These are phyloP conservation scores for Naganishia liquefaciens DNA, from an alignment of 1,284 basidiomycete genomes.

Conservation along the genomic window DNA sequence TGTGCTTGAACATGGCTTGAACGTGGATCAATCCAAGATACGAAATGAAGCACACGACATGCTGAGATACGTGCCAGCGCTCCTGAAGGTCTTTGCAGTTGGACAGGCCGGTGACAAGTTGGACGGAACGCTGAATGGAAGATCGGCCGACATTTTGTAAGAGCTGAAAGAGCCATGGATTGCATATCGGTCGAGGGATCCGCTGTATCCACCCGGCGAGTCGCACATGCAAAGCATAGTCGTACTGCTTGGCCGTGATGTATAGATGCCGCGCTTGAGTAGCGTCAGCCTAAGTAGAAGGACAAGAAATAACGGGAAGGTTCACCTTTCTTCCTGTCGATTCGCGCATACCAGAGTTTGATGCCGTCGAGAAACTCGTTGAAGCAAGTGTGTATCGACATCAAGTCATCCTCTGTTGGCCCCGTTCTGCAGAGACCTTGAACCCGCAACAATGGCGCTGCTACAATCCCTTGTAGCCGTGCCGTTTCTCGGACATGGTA, in stretches of 20 bases:
- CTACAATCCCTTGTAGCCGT: background rate
- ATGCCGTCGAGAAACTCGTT: background rate
- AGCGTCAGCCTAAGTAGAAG: background rate
- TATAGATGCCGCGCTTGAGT: slow-evolving; percentile 1
- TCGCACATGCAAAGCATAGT: slow-evolving; percentile 10
- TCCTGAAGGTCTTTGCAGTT: slow-evolving; percentile 11
- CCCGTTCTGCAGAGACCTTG: background rate
- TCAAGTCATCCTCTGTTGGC: slow-evolving; percentile 13
- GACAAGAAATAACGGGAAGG: background rate
- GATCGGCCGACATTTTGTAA: slow-evolving; percentile 1
- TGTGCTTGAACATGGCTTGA: slow-evolving; percentile 13
- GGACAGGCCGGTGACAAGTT: slow-evolving; percentile 10
- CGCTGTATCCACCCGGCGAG: slow-evolving; percentile 19
- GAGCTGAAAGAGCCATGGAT: background rate
- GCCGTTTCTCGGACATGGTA: background rate
- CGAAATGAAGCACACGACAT: slow-evolving; percentile 1
- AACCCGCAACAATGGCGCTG: background rate
- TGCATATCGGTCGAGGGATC: slow-evolving; percentile 11
- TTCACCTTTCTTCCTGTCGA: slow-evolving; percentile 3
- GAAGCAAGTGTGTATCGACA: background rate
- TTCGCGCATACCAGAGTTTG: background rate
- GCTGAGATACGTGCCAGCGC: slow-evolving; percentile 3
- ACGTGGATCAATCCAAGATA: slow-evolving; percentile 15
- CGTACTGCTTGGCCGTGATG: slow-evolving; percentile 19
- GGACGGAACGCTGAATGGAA: slow-evolving; percentile 6